Base-by-base conservation (phyloP, 2,329 filamentous ascomycete species). In the Penicillium janthinellum region DNA sequence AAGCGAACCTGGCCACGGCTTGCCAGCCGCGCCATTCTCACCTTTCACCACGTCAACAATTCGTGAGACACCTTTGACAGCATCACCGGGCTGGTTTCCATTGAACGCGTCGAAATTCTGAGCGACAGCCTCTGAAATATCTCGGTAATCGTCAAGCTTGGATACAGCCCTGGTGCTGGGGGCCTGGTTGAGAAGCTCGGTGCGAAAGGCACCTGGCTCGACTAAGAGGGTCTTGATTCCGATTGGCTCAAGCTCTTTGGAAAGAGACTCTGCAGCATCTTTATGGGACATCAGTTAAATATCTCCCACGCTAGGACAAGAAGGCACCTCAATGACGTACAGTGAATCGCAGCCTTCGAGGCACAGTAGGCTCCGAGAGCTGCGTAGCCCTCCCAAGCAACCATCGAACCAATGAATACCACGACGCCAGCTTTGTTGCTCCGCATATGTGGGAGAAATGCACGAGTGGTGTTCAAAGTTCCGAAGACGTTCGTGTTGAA, bases 401-500 rank as follows among this genome's bases (percentile, higher is more conserved):
- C 59, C 51, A 57, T 54, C 25, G 58, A 63, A 31, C 59, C 56
- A 38, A 59, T 58, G 38, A 62, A 62, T 1, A 62, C 42, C 3
- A 62, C 55, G 8, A 31, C 50, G 0, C 62, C 59, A 3, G 62
- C 37, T n/a, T 58, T 62, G 17, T 50, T 62, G 10, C 35, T 35
- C 17, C 59, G 48, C 50, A 60, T 37, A 20, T 62, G 56, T 2
- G 59, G 62, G 2, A 64, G 56, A 17, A 62, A 60, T 2, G 59
- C 56, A n/a, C 57, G 39, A 7, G 57, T 62, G 5, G 48, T 58
- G 35, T 59, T 61, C 10, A 61, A 17, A n/a, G 58, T 45, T 17
- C 58, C 61, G 48, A 63, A 63, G 51, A 61, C 53, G 22, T 61
- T 61, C 3, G 61, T 63, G 7, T 63, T 59, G 38, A 61, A 63